Base-by-base conservation (phyloP, 192 early-diverging fungal species). In the Gorgonomyces haynaldii region DNA sequence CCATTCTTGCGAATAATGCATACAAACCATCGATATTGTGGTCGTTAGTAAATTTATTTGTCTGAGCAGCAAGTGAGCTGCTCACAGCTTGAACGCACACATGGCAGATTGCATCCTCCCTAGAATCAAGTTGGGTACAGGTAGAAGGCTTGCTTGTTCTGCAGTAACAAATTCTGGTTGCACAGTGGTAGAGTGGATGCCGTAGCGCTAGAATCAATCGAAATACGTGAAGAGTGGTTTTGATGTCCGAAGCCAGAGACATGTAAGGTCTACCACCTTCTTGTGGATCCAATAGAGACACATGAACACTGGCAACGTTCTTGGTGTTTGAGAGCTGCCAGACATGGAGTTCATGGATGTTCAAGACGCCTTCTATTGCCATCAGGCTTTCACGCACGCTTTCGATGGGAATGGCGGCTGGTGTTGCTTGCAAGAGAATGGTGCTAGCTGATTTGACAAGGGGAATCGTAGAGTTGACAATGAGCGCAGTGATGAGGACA, bases 81-180 rank as follows among this genome's bases (percentile, higher is more conserved):
- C n/a, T n/a, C n/a, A n/a, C n/a, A n/a, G n/a, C n/a, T n/a, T n/a
- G n/a, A n/a, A n/a, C n/a, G n/a, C n/a, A n/a, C n/a, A n/a, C n/a
- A n/a, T n/a, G n/a, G n/a, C n/a, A n/a, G n/a, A n/a, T n/a, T n/a
- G n/a, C n/a, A n/a, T n/a, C n/a, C n/a, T n/a, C n/a, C n/a, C n/a
- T n/a, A n/a, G n/a, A n/a, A n/a, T n/a, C n/a, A n/a, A n/a, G n/a
- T n/a, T n/a, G n/a, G n/a, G n/a, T n/a, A n/a, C n/a, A n/a, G n/a
- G n/a, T n/a, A n/a, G n/a, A n/a, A n/a, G n/a, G n/a, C n/a, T n/a
- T n/a, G n/a, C n/a, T n/a, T n/a, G n/a, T n/a, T n/a, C n/a, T n/a
- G n/a, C n/a, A n/a, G n/a, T n/a, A n/a, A 81, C 68, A 69, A 89
- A 89, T 63, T 95, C 91, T 12, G 88, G 89, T 63, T 95, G 91